Percentiles rank a stretch among this genome's conserved stretches.
These are phyloP conservation scores for Schwanniomyces yamadae DNA, from an alignment of 805 yeast species.

Conservation along the genomic window DNA sequence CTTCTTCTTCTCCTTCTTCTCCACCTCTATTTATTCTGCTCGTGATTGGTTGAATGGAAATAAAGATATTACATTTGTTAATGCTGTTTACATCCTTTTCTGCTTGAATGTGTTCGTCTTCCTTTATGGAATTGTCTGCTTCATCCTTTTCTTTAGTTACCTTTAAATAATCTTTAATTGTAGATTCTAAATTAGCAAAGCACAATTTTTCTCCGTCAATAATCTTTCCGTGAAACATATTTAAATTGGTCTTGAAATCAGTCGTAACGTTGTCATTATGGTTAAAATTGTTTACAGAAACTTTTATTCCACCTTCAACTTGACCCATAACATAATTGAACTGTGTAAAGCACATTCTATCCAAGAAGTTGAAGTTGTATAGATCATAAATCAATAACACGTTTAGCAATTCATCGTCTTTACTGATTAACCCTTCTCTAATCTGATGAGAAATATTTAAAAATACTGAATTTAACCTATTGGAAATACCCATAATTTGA, in stretches of 20 bases:
- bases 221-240: conserved; percentile 70
- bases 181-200: conserved; percentile 79
- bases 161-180: conserved; percentile 47
- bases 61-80: conserved; percentile 59
- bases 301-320: conserved; percentile 74
- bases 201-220: conserved; percentile 88
- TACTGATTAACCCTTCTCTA: conserved; percentile 54
- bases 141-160: conserved; percentile 29
- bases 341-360: conserved; percentile 47
- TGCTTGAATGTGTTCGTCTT: conserved; percentile 15
- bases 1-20: conserved; percentile 19
- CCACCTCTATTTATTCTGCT: conserved; percentile 41
- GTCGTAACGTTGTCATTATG: conserved; percentile 23
- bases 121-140: conserved; percentile 16
- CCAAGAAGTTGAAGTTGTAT: conserved; percentile 49
- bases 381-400: conserved; percentile 61
- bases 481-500: conserved; percentile 28
- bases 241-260: conserved; percentile 46
- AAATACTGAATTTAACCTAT: conserved; percentile 32
- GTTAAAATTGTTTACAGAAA: conserved; percentile 53
- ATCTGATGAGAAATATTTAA: conserved; percentile 40
- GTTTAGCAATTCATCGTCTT: conserved; percentile 47
- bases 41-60: conserved; percentile 65
- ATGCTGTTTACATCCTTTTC: conserved; percentile 16
- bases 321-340: conserved; percentile 67